Base-by-base conservation (phyloP, 441 rosid genomes). In the Macaranga tanarius region DNA sequence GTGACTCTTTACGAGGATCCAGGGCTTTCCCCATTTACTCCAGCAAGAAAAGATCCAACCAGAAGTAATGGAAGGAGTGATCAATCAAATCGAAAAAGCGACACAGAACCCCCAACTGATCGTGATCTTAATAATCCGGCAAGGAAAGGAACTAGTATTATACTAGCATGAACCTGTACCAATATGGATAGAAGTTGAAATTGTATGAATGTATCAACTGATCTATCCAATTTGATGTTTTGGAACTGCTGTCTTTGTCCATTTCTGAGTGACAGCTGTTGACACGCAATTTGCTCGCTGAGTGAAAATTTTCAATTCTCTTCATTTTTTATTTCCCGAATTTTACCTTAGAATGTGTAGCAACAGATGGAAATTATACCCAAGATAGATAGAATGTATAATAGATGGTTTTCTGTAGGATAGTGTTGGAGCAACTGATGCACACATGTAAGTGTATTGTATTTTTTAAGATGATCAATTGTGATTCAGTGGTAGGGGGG, bases 1-100 rank as follows among this genome's bases (percentile, higher is more conserved):
- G 77, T 88, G 51, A 86, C 93, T 51, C 81, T 90, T 31, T 87
- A 88, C 31, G 96, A 89, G 73, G 90, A 85, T 72, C 80, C 91
- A 5, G 81, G 77, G 80, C 76, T 42, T 28, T 64, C 81, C 6
- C 79, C 77, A 15, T 50, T 2, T 25, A 48, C 45, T 62, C 62
- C 67, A 5, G 74, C 55, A 19, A 42, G 70, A 77, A 78, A 77
- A 70, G 62, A 54, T 20, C 73, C 61, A 16, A 68, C 64, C 12
- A 47, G 66, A 72, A 67, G 62, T 67, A 78, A 68, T 60, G 73
- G 60, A 22, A 79, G 75, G 54, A 77, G 77, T 78, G 83, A 71
- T 70, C 82, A 75, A 10, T 77, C 57, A 65, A 85, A 73, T 61
- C 84, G 82, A 62, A 86, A 86, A 75, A 86, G 87, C 82, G 82